These are phyloP conservation scores for Hebeloma cylindrosporum DNA, from an alignment of 768 basidiomycete genomes.

Conservation along the genomic window DNA sequence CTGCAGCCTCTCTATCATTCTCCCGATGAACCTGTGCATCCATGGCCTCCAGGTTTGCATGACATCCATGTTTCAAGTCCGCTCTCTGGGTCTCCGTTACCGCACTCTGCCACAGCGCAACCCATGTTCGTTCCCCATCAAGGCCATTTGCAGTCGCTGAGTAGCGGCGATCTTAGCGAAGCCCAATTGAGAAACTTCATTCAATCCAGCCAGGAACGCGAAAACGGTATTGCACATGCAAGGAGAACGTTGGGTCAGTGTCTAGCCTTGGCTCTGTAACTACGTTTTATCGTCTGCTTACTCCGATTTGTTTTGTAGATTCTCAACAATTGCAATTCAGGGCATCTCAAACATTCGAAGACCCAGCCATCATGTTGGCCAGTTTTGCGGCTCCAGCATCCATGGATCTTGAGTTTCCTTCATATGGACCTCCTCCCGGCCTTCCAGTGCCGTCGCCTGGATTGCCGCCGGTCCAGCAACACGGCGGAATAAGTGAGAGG, in stretches of 20 bases:
- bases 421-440: slow-evolving; percentile 69
- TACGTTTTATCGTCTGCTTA: too few relatives aligned
- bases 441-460: slow-evolving; percentile 39
- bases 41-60: slow-evolving; percentile 20
- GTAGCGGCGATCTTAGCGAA: slow-evolving; percentile 56
- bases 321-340: slow-evolving; percentile 18
- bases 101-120: slow-evolving; percentile 47
- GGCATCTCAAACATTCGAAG: slow-evolving; percentile 53
- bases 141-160: slow-evolving; percentile 56
- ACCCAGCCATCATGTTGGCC: slow-evolving; percentile 82
- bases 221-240: slow-evolving; percentile 22
- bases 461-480: slow-evolving; percentile 21
- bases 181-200: slow-evolving; percentile 78
- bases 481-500: slow-evolving; percentile 23
- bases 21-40: slow-evolving; percentile 15
- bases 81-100: slow-evolving; percentile 43
- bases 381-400: slow-evolving; percentile 49
- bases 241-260: slow-evolving; percentile 22
- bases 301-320: slow-evolving; percentile 11
- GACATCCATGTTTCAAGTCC: slow-evolving; percentile 26
- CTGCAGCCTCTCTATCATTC: slow-evolving; percentile 42
- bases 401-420: slow-evolving; percentile 30
- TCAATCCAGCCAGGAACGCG: slow-evolving; percentile 64
- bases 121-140: slow-evolving; percentile 36
- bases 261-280: too few relatives aligned